phyloP scores from a whole-genome alignment of 2,329 filamentous ascomycete species.

The Rhytidhysteron rufulum region DNA sequence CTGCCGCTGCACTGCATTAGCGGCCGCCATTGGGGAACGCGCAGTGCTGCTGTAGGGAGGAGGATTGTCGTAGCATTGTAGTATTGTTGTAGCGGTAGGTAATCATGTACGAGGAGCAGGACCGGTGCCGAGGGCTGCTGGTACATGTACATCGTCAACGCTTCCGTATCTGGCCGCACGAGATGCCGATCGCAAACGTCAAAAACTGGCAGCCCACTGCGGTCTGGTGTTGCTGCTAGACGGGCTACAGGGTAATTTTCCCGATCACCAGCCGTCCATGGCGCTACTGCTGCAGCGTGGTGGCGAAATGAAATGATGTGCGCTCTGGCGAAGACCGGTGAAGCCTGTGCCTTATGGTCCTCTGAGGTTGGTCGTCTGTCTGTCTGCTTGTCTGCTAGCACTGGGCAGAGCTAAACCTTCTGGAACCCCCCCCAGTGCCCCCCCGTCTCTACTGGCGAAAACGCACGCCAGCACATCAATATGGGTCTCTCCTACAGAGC shows the following conservation, averaged over 20 bases:
- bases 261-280: constrained; percentile 30
- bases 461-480: constrained; percentile 87
- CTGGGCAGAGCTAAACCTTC: constrained; percentile 37
- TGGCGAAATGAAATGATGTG: constrained; percentile 32
- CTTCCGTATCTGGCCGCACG: constrained; percentile 26
- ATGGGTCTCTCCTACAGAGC: constrained; percentile 45
- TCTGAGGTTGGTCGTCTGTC: too few relatives aligned
- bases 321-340: constrained; percentile 30
- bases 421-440: too few relatives aligned
- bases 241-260: constrained; percentile 24
- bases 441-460: constrained; percentile 68
- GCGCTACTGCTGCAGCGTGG: constrained; percentile 34
- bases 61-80: constrained; percentile 15
- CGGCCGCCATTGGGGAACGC: constrained; percentile 24
- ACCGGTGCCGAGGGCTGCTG: constrained; percentile 20
- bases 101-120: too few relatives aligned
- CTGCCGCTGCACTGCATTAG: constrained; percentile 32
- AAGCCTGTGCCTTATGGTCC: constrained; percentile 34
- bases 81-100: constrained; percentile 17
- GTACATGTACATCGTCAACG: constrained; percentile 30
- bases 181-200: constrained; percentile 30
- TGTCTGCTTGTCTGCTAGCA: constrained; percentile 23
- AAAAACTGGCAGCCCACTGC: constrained; percentile 29
- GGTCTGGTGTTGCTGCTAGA: too few relatives aligned
- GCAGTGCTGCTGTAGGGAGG: constrained; percentile 24